Conservation (phyloP, 345 rosid species). For the Dimocarpus longan region DNA sequence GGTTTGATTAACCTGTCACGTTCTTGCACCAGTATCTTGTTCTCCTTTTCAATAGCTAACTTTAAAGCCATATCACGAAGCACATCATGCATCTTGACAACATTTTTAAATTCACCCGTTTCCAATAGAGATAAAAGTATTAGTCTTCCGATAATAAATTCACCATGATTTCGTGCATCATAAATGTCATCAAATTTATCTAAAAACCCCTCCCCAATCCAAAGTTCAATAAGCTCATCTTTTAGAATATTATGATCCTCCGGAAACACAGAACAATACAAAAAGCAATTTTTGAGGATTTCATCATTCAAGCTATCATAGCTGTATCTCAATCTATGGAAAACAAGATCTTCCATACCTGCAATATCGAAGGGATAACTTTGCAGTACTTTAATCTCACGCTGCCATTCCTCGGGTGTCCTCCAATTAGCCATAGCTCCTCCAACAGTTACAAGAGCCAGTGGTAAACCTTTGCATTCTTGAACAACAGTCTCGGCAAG, state of each 20-base stretch:
- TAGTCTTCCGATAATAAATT: slow-evolving; percentile 1
- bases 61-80: slow-evolving; percentile 31
- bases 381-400: background rate
- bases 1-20: background rate
- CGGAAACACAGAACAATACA: slow-evolving; percentile 16
- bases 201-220: slow-evolving; percentile 31
- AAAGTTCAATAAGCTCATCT: slow-evolving; percentile 5
- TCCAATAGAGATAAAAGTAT: slow-evolving; percentile 29
- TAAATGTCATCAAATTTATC: background rate
- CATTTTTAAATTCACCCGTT: background rate
- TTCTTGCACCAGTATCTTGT: background rate
- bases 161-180: background rate
- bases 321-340: background rate
- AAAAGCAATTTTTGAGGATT: slow-evolving; percentile 13
- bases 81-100: slow-evolving; percentile 31
- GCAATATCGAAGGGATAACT: background rate
- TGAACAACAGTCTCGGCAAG: slow-evolving; percentile 18
- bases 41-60: slow-evolving; percentile 2
- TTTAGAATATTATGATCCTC: slow-evolving; percentile 3
- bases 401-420: background rate
- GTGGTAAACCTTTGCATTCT: slow-evolving; percentile 30
- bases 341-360: background rate
- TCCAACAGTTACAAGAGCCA: slow-evolving; percentile 23
- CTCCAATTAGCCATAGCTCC: slow-evolving; percentile 20
- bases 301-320: slow-evolving; percentile 3